These are phyloP conservation scores for Cokeromyces recurvatus DNA, from an alignment of 371 early-diverging fungal genomes.

Conservation along the genomic window DNA sequence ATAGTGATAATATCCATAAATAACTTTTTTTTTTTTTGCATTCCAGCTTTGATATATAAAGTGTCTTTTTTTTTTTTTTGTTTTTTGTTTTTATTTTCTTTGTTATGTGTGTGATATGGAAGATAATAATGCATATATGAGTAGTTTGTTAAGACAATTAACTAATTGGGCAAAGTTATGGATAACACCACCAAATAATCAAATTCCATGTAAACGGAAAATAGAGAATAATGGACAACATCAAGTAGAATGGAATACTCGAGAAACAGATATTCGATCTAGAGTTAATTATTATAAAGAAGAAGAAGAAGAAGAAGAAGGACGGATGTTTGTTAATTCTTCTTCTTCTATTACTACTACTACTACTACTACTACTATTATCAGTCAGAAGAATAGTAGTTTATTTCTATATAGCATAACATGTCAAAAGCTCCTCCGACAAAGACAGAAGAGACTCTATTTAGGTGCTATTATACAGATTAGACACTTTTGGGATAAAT, in stretches of 20 bases:
- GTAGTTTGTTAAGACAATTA: constrained; percentile 6
- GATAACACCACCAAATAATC: constrained; percentile 1
- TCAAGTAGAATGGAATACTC: constrained; percentile 60
- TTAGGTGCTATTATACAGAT: constrained; percentile 15
- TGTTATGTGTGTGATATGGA: not conserved
- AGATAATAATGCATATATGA: constrained; percentile 1
- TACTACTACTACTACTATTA: not conserved
- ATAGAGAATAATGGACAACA: too few relatives aligned
- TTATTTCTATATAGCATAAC: constrained; percentile 8
- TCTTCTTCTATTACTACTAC: not conserved
- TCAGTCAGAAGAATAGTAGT: not conserved
- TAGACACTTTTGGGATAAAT: constrained; percentile 13
- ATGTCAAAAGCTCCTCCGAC: constrained; percentile 7
- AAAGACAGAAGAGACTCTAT: not conserved
- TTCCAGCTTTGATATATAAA: not conserved
- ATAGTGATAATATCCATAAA: constrained; percentile 3
- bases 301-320: too few relatives aligned
- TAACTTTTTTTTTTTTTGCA: constrained; percentile 5
- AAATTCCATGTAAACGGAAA: constrained; percentile 57
- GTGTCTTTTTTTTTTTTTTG: not conserved
- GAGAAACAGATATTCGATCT: constrained; percentile 12
- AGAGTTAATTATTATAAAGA: constrained; percentile 7
- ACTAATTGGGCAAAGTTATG: constrained; percentile 17
- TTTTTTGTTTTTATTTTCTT: not conserved
- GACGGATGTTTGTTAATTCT: too few relatives aligned